Evolutionary conservation across 225 moss, liverwort and hornwort genomes (phyloP).

Genomic region (Marchantia paleacea): DNA sequence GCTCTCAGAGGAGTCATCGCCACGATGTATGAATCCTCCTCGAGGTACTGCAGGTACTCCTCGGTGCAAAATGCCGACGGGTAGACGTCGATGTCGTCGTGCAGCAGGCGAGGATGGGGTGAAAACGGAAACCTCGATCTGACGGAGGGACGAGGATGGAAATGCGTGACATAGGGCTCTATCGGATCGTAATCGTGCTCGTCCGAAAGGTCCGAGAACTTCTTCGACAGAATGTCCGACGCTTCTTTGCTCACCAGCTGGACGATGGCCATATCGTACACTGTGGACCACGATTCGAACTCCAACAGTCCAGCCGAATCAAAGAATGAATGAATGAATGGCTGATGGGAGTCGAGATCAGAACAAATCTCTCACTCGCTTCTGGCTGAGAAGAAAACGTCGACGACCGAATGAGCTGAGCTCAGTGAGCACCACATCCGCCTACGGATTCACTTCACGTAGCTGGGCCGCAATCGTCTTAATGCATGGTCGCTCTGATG

Average conservation of each 20-base stretch:
- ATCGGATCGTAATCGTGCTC: conserved; percentile 14
- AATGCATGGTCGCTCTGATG: not conserved
- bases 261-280: conserved; percentile 18
- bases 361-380: not conserved
- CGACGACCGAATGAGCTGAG: not conserved
- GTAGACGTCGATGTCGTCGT: conserved; percentile 16
- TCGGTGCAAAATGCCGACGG: not conserved
- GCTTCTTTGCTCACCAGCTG: conserved; percentile 25
- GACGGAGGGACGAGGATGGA: not conserved
- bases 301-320: no score
- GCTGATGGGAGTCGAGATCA: not conserved
- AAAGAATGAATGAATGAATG: no score
- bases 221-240: conserved; percentile 18
- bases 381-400: not conserved
- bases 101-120: conserved; percentile 7
- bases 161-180: conserved; percentile 9
- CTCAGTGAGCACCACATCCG: not conserved
- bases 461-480: not conserved
- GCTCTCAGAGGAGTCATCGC: conserved; percentile 24
- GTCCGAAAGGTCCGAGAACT: conserved; percentile 21
- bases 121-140: conserved; percentile 17
- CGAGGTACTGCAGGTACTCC: conserved; percentile 16
- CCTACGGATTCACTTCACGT: not conserved
- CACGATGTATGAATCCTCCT: conserved; percentile 17
- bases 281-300: no score